Conservation (phyloP, 371 early-diverging fungal genomes). For the Rhizopus microsporus region DNA sequence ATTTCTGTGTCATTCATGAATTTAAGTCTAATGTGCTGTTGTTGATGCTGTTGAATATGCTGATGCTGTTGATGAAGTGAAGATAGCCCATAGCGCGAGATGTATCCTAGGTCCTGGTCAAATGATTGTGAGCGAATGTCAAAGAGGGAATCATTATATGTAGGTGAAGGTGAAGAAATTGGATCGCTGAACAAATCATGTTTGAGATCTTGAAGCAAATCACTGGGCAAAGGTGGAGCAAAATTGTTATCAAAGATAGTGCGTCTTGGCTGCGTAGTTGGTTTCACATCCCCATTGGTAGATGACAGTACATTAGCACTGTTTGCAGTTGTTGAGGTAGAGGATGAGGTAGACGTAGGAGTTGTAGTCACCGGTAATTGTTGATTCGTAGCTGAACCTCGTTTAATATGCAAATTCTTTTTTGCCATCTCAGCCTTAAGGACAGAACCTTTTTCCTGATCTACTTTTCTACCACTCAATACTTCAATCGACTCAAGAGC, state of each 20-base stretch:
- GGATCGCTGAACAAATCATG: constrained; percentile 54
- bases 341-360: not conserved
- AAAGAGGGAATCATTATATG: constrained; percentile 33
- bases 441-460: constrained; percentile 36
- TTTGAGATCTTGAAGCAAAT: constrained; percentile 58
- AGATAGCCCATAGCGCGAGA: not conserved
- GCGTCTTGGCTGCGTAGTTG: too few species aligned
- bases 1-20: constrained; percentile 11
- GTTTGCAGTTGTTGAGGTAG: not conserved
- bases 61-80: constrained; percentile 10
- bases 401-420: constrained; percentile 50
- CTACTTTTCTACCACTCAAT: constrained; percentile 40
- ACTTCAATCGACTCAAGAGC: constrained; percentile 39
- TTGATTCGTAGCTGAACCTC: constrained; percentile 20
- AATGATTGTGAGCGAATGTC: constrained; percentile 36
- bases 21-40: constrained; percentile 6
- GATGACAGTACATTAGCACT: constrained; percentile 2
- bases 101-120: constrained; percentile 19
- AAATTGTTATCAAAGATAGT: constrained; percentile 4
- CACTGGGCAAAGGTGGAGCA: constrained; percentile 61
- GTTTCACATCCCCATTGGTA: too few species aligned
- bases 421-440: constrained; percentile 55
- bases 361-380: constrained; percentile 10
- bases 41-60: not conserved
- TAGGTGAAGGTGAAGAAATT: constrained; percentile 24